A percentile compares a stretch with the other conserved stretches of the same genome.
These are phyloP conservation scores for Scopulariopsis brevicaulis DNA, from an alignment of 2,329 filamentous ascomycete species.

Conservation along the genomic window DNA sequence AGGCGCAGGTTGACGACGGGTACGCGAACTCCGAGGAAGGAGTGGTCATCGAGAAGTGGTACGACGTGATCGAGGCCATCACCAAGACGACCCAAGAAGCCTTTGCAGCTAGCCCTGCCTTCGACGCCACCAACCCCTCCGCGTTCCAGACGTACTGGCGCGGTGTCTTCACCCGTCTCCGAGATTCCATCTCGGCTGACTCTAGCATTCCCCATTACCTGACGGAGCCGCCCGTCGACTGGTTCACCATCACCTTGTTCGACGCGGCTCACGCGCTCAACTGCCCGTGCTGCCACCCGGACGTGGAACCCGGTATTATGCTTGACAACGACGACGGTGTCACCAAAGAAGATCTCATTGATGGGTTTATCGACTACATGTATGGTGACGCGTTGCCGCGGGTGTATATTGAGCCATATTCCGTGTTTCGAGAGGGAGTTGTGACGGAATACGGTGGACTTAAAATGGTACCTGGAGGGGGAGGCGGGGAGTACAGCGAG, in stretches of 20 bases:
- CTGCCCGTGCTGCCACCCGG: constrained; percentile 3
- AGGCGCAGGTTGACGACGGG: background rate
- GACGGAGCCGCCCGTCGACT: background rate
- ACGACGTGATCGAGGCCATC: background rate
- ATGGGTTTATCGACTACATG: background rate
- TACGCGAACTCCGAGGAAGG: background rate
- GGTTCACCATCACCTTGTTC: background rate
- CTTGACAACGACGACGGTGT: constrained; percentile 1
- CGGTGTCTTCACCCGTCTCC: background rate
- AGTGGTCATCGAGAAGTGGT: background rate
- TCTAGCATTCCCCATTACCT: background rate
- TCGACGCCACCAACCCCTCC: background rate
- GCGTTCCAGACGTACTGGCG: constrained; percentile 1
- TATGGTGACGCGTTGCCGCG: background rate
- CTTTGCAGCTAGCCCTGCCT: background rate
- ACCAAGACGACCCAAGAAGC: background rate
- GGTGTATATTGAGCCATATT: background rate
- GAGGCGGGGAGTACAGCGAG: background rate
- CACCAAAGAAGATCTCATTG: constrained; percentile 1
- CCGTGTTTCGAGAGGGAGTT: background rate
- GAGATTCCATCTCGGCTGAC: background rate
- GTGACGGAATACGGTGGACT: background rate
- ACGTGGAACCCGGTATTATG: background rate
- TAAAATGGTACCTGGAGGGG: no score
- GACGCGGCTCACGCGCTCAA: background rate